phyloP scores from a whole-genome alignment of 768 basidiomycete species.

The Obba rivulosa region DNA sequence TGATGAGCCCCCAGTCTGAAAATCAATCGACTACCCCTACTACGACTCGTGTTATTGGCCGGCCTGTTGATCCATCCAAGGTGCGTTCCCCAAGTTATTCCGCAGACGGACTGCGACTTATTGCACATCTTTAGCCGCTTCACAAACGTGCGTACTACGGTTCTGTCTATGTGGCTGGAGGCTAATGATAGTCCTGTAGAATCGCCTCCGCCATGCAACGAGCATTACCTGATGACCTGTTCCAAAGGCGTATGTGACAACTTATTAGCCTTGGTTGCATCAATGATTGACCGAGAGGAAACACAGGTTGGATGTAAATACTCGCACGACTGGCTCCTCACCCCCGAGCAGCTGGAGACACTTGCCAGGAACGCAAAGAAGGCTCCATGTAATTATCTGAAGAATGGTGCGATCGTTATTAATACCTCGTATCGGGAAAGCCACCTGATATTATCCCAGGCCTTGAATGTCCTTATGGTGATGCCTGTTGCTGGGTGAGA shows the following conservation, averaged over 20 bases:
- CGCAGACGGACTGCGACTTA: background rate
- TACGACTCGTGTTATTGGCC: no score
- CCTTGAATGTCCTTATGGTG: conserved; percentile 68
- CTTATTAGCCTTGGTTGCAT: background rate
- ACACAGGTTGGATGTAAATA: conserved; percentile 60
- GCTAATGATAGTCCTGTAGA: conserved; percentile 36
- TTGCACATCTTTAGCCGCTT: conserved; percentile 45
- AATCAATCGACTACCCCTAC: conserved; percentile 33
- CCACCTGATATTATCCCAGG: conserved; percentile 34
- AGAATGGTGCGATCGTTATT: conserved; percentile 56
- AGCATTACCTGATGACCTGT: conserved; percentile 78
- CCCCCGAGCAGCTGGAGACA: conserved; percentile 64
- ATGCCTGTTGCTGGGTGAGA: conserved; percentile 63
- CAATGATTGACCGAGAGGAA: background rate
- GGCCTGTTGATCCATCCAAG: conserved; percentile 56
- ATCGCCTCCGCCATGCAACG: conserved; percentile 80
- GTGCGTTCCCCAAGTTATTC: conserved; percentile 27
- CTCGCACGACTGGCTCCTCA: conserved; percentile 74
- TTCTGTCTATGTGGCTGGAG: background rate
- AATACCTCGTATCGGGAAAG: background rate
- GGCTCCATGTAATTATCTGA: conserved; percentile 80
- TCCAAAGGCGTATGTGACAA: conserved; percentile 53
- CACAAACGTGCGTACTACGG: conserved; percentile 58
- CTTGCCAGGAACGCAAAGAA: conserved; percentile 77
- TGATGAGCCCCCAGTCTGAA: conserved; percentile 61